phyloP scores from a whole-genome alignment of 805 yeast genomes.

The Candida stauntonica region DNA sequence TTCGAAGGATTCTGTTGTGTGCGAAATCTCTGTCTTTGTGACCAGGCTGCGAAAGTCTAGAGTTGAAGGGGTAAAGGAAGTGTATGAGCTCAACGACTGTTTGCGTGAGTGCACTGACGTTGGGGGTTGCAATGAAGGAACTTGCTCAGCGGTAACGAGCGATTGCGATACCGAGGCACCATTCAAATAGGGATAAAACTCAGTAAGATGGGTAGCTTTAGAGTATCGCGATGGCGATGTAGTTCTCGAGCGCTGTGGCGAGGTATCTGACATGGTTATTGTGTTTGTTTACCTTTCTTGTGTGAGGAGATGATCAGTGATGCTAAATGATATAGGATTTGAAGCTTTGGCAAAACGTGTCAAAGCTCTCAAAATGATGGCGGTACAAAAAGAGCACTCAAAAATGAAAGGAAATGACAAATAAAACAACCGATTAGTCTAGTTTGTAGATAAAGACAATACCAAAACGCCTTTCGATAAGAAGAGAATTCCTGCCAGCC shows the following conservation, averaged over 20 bases:
- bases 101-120: conserved; percentile 20
- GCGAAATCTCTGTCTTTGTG: conserved; percentile 54
- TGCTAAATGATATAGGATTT: too few relatives aligned
- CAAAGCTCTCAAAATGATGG: too few relatives aligned
- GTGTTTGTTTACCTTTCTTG: not conserved
- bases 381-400: too few relatives aligned
- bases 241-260: conserved; percentile 22
- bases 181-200: conserved; percentile 27
- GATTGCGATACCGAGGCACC: conserved; percentile 14
- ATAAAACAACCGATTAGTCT: too few relatives aligned
- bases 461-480: too few relatives aligned
- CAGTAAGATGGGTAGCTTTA: conserved; percentile 26
- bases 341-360: too few relatives aligned
- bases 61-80: conserved; percentile 35
- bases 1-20: conserved; percentile 45
- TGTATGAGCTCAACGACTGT: conserved; percentile 24
- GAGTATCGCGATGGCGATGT: conserved; percentile 23
- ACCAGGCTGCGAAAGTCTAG: conserved; percentile 57
- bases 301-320: not conserved
- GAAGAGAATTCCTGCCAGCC: too few relatives aligned
- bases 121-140: not conserved
- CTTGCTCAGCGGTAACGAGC: conserved; percentile 4
- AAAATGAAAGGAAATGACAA: too few relatives aligned
- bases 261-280: not conserved
- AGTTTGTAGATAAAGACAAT: too few relatives aligned